Evolutionary conservation across 2,329 filamentous ascomycete genomes (phyloP).

Genomic region (Fusarium armeniacum): DNA sequence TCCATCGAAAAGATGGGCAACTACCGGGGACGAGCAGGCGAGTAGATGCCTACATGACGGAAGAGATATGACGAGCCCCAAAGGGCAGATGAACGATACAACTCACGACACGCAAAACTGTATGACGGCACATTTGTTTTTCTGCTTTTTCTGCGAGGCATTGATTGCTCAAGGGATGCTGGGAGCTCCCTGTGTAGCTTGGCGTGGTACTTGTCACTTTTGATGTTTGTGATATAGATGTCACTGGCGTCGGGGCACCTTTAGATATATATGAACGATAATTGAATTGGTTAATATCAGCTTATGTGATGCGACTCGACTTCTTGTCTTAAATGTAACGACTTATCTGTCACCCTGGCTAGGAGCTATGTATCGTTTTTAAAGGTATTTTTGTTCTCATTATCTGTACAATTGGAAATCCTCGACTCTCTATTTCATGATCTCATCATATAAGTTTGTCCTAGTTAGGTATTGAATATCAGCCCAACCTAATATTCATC

Average conservation of each 20-base stretch:
- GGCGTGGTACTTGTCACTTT: conserved; percentile 33
- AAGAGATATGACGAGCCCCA: conserved; percentile 22
- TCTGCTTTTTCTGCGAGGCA: conserved; percentile 37
- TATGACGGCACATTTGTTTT: conserved; percentile 41
- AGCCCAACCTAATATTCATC: neutral
- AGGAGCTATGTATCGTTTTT: neutral
- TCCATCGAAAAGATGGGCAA: conserved; percentile 91
- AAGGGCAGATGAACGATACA: conserved; percentile 33
- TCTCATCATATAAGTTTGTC: conserved; percentile 6
- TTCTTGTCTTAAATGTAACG: neutral
- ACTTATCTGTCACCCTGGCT: neutral
- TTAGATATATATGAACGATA: conserved; percentile 31
- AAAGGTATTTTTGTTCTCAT: conserved; percentile 23
- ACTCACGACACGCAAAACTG: conserved; percentile 46
- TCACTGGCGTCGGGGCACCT: conserved; percentile 32
- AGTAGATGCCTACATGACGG: conserved; percentile 38
- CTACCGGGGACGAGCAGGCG: conserved; percentile 61
- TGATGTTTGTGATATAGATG: conserved; percentile 30
- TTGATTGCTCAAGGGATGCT: conserved; percentile 25
- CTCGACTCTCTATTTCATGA: conserved; percentile 12
- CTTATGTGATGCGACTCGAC: neutral
- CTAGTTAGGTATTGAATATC: neutral
- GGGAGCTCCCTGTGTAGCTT: conserved; percentile 23
- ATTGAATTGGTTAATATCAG: conserved; percentile 27
- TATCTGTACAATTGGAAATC: conserved; percentile 15